Conservation (phyloP, 2,329 filamentous ascomycete genomes). For the Aspergillus flavus region DNA sequence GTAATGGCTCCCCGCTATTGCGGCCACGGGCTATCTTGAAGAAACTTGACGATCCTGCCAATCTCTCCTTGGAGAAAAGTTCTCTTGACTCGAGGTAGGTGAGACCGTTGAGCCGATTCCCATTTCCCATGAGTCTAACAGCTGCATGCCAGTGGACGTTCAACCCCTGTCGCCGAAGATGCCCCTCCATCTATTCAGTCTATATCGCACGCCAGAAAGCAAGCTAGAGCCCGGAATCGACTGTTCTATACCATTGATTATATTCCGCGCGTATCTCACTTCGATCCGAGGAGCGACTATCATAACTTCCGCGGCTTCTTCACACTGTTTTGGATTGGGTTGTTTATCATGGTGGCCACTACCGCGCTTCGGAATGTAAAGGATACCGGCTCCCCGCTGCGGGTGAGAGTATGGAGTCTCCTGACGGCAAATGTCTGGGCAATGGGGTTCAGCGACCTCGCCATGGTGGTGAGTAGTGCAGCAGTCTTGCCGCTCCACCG, state of each 20-base stretch:
- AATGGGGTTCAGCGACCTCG: slow-evolving; percentile 76
- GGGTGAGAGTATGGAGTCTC: slow-evolving; percentile 82
- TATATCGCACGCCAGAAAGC: slow-evolving; percentile 80
- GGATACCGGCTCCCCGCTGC: slow-evolving; percentile 85
- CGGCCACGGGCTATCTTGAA: slow-evolving; percentile 38
- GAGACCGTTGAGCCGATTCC: not conserved
- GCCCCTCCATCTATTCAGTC: slow-evolving; percentile 90
- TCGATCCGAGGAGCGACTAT: slow-evolving; percentile 89
- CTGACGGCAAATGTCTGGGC: slow-evolving; percentile 90
- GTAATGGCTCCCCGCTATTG: slow-evolving; percentile 28
- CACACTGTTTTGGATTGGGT: slow-evolving; percentile 94
- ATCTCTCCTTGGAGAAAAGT: slow-evolving; percentile 31
- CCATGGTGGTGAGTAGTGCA: slow-evolving; percentile 79
- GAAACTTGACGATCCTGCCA: slow-evolving; percentile 28
- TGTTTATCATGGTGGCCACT: slow-evolving; percentile 95
- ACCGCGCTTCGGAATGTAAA: slow-evolving; percentile 91
- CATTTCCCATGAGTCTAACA: not conserved
- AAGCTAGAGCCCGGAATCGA: slow-evolving; percentile 77
- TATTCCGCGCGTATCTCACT: slow-evolving; percentile 87
- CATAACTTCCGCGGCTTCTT: slow-evolving; percentile 97
- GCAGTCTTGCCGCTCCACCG: slow-evolving; percentile 74
- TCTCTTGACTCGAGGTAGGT: slow-evolving; percentile 41
- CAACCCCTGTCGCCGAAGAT: slow-evolving; percentile 82
- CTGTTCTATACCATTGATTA: slow-evolving; percentile 94
- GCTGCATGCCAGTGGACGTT: slow-evolving; percentile 66